Conservation (phyloP, 169 alveolate species). For the Plasmodium cynomolgi region DNA sequence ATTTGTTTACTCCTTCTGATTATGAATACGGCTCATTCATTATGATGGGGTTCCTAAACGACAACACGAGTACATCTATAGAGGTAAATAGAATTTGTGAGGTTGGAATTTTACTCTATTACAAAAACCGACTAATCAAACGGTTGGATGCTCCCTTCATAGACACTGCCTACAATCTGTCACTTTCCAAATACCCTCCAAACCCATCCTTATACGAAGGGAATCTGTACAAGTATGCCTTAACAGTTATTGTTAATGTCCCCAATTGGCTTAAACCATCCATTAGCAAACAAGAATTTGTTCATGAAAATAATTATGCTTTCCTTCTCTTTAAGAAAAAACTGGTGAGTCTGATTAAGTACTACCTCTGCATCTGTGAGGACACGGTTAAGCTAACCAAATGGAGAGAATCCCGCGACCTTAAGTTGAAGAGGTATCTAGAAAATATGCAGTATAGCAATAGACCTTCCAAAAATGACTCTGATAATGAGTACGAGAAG, state of each 20-base stretch:
- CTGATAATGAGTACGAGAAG: constrained; percentile 47
- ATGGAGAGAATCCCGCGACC: constrained; percentile 80
- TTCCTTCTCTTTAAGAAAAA: constrained; percentile 87
- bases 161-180: constrained; percentile 82
- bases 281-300: constrained; percentile 91
- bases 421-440: constrained; percentile 36
- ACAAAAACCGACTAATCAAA: constrained; percentile 87
- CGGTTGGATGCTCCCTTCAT: constrained; percentile 91
- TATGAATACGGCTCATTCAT: constrained; percentile 87
- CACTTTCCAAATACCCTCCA: constrained; percentile 80
- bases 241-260: constrained; percentile 89
- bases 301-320: constrained; percentile 89
- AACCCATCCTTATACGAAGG: constrained; percentile 76
- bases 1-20: constrained; percentile 89
- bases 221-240: constrained; percentile 84
- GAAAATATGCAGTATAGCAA: constrained; percentile 8
- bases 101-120: constrained; percentile 91
- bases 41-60: constrained; percentile 89
- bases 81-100: constrained; percentile 86
- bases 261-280: constrained; percentile 93
- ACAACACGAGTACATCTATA: constrained; percentile 74
- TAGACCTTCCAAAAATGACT: constrained; percentile 9
- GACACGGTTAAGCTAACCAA: constrained; percentile 78
- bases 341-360: constrained; percentile 78
- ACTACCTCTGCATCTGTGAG: constrained; percentile 81